Base-by-base conservation (phyloP, 1,284 basidiomycete species). In the Moesziomyces aphidis region DNA sequence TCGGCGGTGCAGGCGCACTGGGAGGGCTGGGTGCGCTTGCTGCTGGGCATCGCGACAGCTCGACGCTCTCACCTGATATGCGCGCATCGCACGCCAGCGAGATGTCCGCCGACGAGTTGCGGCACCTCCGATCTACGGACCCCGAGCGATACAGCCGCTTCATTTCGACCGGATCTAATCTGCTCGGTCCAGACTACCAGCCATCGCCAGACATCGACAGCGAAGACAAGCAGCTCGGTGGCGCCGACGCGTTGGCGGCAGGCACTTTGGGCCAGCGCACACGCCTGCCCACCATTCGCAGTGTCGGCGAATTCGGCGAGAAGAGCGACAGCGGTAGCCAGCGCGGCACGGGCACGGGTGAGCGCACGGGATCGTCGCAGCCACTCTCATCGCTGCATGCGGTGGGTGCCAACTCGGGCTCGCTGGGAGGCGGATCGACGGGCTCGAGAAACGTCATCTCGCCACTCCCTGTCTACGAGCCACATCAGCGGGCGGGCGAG, bases 261-360 rank as follows among this genome's bases (percentile, higher is more conserved):
- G 64, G 50, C 2, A 54, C 54, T 1, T 22, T 50, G 24, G 55
- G 58, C 28, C 58, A 53, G 22, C 64, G 58, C 17, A 46, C 61
- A 1, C 57, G 77, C 1, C 64, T 79, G 31, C 61, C 77, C 1
- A 78, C 77, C 9, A 79, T 79, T 51, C 69, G 56, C 8, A 75
- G 68, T 42, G 77, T 79, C 9, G 63, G 76, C 45, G 77, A 79
- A 49, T 74, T 79, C 22, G 76, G 77, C 23, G 77, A 78, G 52
- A 57, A 55, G 46, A 61, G 61, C 61, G 62, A 68, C 19, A 45
- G 50, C 50, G 48, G 51, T 11, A n/a, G 7, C 8, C 31, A 31
- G 5, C n/a, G 17, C 17, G 54, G 31, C 13, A 53, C 51, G 24
- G 55, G 60, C 31, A 51, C 51, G 4, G 59, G 51, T 4, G 39